A percentile compares a stretch with the other conserved stretches of the same genome.
These are phyloP conservation scores for Friedmanniomyces simplex DNA, from an alignment of 495 filamentous ascomycete genomes.

Conservation along the genomic window DNA sequence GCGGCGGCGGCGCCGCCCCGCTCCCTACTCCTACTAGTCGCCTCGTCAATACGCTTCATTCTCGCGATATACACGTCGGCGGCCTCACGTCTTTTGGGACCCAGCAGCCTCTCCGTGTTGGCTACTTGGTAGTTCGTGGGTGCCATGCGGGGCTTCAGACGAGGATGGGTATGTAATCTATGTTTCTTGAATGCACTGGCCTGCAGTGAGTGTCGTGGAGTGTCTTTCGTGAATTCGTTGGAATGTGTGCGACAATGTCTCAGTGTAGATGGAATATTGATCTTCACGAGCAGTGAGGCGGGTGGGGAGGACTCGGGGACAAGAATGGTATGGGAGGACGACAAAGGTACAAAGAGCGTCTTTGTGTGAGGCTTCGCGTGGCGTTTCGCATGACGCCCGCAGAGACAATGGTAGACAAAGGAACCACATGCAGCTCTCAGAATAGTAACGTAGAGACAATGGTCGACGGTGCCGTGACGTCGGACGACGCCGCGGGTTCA, in stretches of 20 bases:
- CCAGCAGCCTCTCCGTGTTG: background rate
- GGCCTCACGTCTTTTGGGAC: conserved; percentile 1
- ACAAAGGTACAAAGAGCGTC: background rate
- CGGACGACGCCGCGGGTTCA: no score
- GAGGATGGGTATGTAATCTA: no score
- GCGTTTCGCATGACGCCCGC: background rate
- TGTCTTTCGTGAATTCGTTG: no score
- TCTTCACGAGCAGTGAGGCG: background rate
- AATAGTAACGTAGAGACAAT: background rate
- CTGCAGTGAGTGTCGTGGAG: background rate
- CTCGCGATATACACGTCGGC: background rate
- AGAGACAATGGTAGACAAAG: background rate
- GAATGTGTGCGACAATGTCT: background rate
- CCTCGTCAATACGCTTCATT: conserved; percentile 1
- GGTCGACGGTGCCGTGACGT: background rate
- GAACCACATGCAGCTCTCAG: background rate
- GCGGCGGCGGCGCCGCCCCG: background rate
- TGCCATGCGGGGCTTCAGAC: no score
- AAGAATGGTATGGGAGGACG: background rate
- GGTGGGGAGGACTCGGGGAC: background rate
- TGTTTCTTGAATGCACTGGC: background rate
- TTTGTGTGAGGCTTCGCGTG: background rate
- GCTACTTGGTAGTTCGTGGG: background rate
- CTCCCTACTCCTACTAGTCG: background rate
- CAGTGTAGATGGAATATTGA: background rate